These are phyloP conservation scores for Chalciporus pseudorubinellus DNA, from an alignment of 768 basidiomycete genomes.

Conservation along the genomic window DNA sequence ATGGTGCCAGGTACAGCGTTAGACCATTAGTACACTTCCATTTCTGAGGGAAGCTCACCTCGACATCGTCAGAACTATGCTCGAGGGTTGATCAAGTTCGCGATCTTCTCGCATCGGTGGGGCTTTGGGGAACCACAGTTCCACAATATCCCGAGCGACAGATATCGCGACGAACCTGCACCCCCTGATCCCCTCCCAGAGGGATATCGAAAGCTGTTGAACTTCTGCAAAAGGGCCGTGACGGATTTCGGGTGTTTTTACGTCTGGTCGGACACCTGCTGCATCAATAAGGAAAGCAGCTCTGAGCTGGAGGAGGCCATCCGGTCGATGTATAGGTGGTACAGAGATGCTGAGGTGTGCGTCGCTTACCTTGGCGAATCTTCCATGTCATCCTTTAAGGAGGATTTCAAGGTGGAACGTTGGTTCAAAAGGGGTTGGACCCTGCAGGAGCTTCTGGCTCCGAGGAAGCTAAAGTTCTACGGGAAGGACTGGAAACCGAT, in stretches of 20 bases:
- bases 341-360: slow-evolving; percentile 15
- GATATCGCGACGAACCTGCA: no score
- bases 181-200: no score
- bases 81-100: no score
- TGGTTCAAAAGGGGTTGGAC: slow-evolving; percentile 19
- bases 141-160: no score
- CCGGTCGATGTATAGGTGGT: slow-evolving; percentile 17
- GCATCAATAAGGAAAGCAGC: slow-evolving; percentile 4
- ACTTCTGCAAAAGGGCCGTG: no score
- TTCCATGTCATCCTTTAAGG: slow-evolving; percentile 5
- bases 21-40: no score
- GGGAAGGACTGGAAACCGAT: neutral
- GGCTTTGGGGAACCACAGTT: neutral
- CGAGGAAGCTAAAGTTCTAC: slow-evolving; percentile 6
- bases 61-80: no score
- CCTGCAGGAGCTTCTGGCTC: slow-evolving; percentile 16
- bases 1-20: no score
- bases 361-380: slow-evolving; percentile 17
- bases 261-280: slow-evolving; percentile 12
- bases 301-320: slow-evolving; percentile 11
- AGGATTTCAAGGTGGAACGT: slow-evolving; percentile 9
- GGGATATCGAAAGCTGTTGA: no score
- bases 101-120: neutral
- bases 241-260: slow-evolving; percentile 7
- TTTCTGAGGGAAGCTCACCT: no score